Evolutionary conservation across 2,329 filamentous ascomycete species (phyloP), one percentile per base, ranked within the genome.

Genomic region (Raffaelea ambrosiae): DNA sequence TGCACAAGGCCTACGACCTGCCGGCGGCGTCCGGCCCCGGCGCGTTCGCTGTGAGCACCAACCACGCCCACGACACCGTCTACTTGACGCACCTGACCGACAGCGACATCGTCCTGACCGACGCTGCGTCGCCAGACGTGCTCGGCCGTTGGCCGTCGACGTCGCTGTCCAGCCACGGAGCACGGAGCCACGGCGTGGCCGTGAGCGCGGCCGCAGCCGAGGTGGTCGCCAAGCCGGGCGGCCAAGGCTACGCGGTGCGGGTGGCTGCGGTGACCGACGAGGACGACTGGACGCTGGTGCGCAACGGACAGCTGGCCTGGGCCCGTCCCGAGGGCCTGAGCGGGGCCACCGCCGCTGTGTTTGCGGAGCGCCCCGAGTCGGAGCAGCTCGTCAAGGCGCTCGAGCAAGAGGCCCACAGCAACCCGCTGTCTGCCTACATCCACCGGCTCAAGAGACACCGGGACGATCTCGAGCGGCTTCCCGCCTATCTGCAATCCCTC

Each of bases 81-180:
- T 96, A 88, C 68, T 95, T 97, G 62, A 90, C 86, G 2, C 81
- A 90, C 50, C 73, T 93, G 51, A 89, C 87, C 0, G 71, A 81
- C 31, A 79, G 84, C 9, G 87, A 95, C 59, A 73, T 88, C 3
- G 72, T 77, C 26, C 72, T 95, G 22, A 74, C 87, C 5, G 88
- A 87, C 2, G 94, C 89, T 0, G 72, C 73, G 23, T 93, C 88
- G 1, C 80, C 90, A 55, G 81, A 76, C n/a, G 68, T 89, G 36
- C 71, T 96, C 29, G 85, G 81, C 14, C 78, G 81, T 47, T 96
- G 88, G 88, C 65, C 2, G 62, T 84, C 22, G 76, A 78, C 50
- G 55, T 67, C 2, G 58, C 65, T 45, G 63, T 40, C 65, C 73
- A 20, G 63, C 63, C 51, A 74, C 81, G 1, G 26, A 13, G 7